These are phyloP conservation scores for Bretziella fagacearum DNA, from an alignment of 2,329 filamentous ascomycete species.

Conservation along the genomic window DNA sequence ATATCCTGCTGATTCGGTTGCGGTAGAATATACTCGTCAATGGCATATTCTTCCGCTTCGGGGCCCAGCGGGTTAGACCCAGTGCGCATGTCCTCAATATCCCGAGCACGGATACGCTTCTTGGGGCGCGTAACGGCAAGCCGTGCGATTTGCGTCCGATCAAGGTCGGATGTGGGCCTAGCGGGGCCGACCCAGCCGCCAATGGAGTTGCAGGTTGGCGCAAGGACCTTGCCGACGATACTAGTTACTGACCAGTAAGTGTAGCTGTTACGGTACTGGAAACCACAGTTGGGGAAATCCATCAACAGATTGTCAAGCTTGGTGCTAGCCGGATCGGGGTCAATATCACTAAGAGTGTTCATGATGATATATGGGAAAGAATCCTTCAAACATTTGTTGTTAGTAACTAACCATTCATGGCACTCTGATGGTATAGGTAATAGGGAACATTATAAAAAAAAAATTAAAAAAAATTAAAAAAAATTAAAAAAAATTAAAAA, in stretches of 20 bases:
- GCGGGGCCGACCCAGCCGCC: constrained; percentile 62
- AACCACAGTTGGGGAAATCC: constrained; percentile 50
- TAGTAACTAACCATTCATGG: too few species aligned
- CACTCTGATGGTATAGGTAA: too few species aligned
- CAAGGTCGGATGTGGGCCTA: constrained; percentile 48
- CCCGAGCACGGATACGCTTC: constrained; percentile 37
- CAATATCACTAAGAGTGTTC: constrained; percentile 61
- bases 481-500: too few species aligned
- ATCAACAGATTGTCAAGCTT: constrained; percentile 51
- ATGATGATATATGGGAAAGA: constrained; percentile 60
- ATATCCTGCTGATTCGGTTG: constrained; percentile 39
- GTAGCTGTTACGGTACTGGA: constrained; percentile 56
- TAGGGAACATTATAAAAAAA: too few species aligned
- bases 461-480: too few species aligned
- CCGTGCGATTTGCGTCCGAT: constrained; percentile 51
- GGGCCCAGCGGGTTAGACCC: constrained; percentile 55
- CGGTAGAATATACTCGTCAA: constrained; percentile 47
- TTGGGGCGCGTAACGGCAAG: constrained; percentile 44
- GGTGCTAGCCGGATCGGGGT: constrained; percentile 49
- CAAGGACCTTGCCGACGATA: constrained; percentile 60
- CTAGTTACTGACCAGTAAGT: constrained; percentile 61
- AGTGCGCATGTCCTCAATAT: constrained; percentile 48
- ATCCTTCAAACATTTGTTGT: constrained; percentile 22
- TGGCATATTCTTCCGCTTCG: constrained; percentile 41
- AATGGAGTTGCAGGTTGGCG: constrained; percentile 51